Conservation (phyloP, 768 basidiomycete genomes). For the Boletus patriciae region DNA sequence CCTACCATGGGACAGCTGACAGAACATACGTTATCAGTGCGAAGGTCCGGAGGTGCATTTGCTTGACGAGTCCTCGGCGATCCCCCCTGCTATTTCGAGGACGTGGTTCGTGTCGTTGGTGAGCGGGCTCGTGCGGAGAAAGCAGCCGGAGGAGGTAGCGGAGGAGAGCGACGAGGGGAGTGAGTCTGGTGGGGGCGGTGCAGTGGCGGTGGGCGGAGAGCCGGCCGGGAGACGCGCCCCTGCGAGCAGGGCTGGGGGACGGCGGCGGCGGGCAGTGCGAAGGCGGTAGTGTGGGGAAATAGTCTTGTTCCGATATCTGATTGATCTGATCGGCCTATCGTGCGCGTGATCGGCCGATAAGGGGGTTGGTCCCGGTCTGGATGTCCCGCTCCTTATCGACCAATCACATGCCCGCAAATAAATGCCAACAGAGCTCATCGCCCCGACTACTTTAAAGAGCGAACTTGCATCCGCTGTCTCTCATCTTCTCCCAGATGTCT, state of each 20-base stretch:
- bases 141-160: constrained; percentile 21
- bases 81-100: constrained; percentile 51
- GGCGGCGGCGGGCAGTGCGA: constrained; percentile 58
- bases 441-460: constrained; percentile 26
- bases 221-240: constrained; percentile 37
- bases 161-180: constrained; percentile 40
- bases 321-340: constrained; percentile 4
- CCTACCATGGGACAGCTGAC: constrained; percentile 10
- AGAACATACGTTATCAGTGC: constrained; percentile 42
- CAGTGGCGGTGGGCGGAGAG: constrained; percentile 28
- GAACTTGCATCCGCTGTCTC: neutral
- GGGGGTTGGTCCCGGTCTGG: no score
- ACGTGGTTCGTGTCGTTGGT: constrained; percentile 70
- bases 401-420: constrained; percentile 31
- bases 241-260: constrained; percentile 58
- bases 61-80: constrained; percentile 59
- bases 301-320: constrained; percentile 2
- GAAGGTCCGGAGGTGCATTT: constrained; percentile 58
- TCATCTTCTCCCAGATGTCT: constrained; percentile 18
- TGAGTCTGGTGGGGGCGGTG: constrained; percentile 49
- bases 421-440: constrained; percentile 22
- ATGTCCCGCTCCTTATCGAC: constrained; percentile 26
- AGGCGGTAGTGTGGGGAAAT: constrained; percentile 39
- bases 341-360: constrained; percentile 8
- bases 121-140: constrained; percentile 21